Conservation (phyloP, 345 rosid species). For the Brassica rapa region DNA sequence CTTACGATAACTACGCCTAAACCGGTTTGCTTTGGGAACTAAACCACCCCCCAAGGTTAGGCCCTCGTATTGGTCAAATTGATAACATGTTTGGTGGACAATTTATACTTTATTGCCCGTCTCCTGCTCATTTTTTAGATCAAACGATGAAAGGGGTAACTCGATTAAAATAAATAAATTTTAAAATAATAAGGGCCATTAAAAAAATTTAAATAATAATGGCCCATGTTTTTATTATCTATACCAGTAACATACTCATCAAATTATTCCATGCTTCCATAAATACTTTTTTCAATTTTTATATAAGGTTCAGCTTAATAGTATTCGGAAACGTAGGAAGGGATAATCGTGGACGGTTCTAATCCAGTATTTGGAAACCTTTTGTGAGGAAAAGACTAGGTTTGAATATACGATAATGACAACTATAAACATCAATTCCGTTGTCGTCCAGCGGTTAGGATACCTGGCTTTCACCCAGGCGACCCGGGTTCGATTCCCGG, state of each 20-base stretch:
- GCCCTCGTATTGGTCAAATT: neutral
- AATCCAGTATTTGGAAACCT: neutral
- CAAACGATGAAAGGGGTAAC: neutral
- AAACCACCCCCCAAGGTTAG: conserved; percentile 9
- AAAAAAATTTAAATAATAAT: neutral
- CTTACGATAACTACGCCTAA: neutral
- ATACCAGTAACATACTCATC: neutral
- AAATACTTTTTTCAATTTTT: neutral
- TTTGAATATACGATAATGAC: neutral
- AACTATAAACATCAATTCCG: conserved; percentile 23
- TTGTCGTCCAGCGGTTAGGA: conserved; percentile 99
- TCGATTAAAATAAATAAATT: neutral
- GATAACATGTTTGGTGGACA: conserved; percentile 1
- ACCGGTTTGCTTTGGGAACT: conserved; percentile 22
- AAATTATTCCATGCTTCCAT: neutral
- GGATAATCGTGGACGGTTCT: neutral
- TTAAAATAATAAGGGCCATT: neutral
- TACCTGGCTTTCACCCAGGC: conserved; percentile 98
- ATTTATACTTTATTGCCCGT: conserved; percentile 5
- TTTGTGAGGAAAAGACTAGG: neutral
- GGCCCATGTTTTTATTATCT: neutral
- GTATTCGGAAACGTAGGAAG: neutral
- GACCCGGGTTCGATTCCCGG: conserved; percentile 99
- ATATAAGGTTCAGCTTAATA: neutral
- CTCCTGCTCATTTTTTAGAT: neutral